Conservation (phyloP, 2,329 filamentous ascomycete species). For the Neonectria ditissima region DNA sequence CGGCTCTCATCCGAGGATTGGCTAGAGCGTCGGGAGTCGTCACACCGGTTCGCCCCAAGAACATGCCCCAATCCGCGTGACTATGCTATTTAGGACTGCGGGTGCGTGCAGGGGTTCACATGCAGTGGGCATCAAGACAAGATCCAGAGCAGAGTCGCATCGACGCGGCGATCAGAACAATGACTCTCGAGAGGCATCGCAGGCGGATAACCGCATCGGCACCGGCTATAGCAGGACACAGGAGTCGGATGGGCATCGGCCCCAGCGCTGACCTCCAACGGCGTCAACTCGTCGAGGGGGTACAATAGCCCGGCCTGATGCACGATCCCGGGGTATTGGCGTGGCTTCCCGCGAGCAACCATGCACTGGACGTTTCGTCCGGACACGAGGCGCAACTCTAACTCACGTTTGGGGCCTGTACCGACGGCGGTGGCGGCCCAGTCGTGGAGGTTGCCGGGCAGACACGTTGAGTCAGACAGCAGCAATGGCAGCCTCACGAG, state of each 20-base stretch:
- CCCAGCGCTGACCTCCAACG: constrained; percentile 10
- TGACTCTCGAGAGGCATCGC: constrained; percentile 24
- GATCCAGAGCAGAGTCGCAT: neutral
- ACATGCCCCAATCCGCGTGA: constrained; percentile 24
- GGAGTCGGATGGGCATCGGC: neutral
- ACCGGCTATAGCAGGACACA: constrained; percentile 8
- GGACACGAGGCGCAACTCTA: constrained; percentile 38
- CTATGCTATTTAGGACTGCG: constrained; percentile 30
- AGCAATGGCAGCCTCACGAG: constrained; percentile 14
- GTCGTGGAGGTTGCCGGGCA: constrained; percentile 24
- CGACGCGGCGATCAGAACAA: neutral
- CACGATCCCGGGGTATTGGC: constrained; percentile 27
- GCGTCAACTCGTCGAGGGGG: constrained; percentile 8
- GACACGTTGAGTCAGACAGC: constrained; percentile 19
- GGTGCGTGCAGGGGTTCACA: constrained; percentile 27
- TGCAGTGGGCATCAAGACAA: constrained; percentile 15
- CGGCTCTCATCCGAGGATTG: neutral
- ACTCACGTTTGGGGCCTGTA: constrained; percentile 23
- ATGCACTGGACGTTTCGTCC: constrained; percentile 23
- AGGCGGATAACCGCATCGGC: neutral
- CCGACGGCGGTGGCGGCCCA: constrained; percentile 21
- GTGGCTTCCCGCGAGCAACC: constrained; percentile 27
- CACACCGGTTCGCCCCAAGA: constrained; percentile 15
- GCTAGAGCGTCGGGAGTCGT: neutral
- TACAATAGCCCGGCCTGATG: constrained; percentile 19